Base-by-base conservation (phyloP, 2,329 filamentous ascomycete species). In the Pyricularia pennisetigena region DNA sequence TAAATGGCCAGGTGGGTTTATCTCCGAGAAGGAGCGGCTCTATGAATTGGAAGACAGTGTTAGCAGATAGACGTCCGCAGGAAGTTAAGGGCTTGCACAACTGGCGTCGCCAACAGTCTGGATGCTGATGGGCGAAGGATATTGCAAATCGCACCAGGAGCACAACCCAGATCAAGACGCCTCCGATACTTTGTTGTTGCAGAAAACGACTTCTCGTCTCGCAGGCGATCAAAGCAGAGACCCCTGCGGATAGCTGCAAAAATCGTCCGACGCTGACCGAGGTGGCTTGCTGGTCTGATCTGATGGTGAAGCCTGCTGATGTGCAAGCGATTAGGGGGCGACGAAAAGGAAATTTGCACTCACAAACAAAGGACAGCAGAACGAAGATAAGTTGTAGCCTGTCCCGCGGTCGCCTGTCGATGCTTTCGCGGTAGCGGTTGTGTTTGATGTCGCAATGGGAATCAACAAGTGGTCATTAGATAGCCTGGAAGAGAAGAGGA, bases 11-110 rank as follows among this genome's bases (percentile, higher is more conserved):
- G 20, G 30, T 28, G 73, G 74, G 69, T 70, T 69, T 28, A 70
- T 72, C 65, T 64, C 67, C 57, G 72, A 69, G 70, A 75, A 75
- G 71, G 71, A 69, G 72, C 72, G 71, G 67, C 67, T 74, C 74
- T 77, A 68, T 63, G 67, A 67, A 67, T 70, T 26, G 63, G 20
- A 65, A 64, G 69, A 66, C 69, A 68, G 68, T 64, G 72, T 79
- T 71, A 78, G 77, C 68, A 64, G 67, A 24, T 68, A 54, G 59
- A 63, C 24, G 9, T 28, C 10, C 8, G 16, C 16, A 28, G 59
- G 26, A 62, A 62, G 59, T 62, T 28, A 12, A 23, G 59, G 59
- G 24, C 12, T 26, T 24, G 24, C 59, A 62, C 26, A 62, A 28
- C 59, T 26, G 24, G 24, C 10, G 59, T 16, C 59, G 59, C 23